Evolutionary conservation across 495 filamentous ascomycete genomes (phyloP).

Genomic region (Neurospora sp.): DNA sequence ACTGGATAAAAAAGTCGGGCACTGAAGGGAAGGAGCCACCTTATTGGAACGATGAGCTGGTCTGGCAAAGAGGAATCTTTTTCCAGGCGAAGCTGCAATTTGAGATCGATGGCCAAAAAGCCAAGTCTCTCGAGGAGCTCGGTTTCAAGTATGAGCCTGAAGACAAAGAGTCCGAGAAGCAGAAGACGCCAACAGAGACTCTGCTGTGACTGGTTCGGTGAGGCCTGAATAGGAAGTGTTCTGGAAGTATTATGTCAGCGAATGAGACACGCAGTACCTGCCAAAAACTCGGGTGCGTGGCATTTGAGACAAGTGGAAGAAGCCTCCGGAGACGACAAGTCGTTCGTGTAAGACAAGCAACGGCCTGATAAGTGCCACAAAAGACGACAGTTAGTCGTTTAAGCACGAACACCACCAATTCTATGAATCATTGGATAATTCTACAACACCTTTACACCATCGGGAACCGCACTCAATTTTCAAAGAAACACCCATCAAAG

Average conservation of each 20-base stretch:
- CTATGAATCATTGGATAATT: not conserved
- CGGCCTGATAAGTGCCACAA: not conserved
- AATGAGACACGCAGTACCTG: not conserved
- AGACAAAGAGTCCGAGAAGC: not conserved
- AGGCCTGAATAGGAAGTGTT: not conserved
- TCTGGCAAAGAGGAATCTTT: conserved; percentile 45
- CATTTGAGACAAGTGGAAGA: not conserved
- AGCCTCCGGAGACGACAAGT: not conserved
- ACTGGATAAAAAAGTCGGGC: conserved; percentile 44
- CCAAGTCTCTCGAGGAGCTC: conserved; percentile 32
- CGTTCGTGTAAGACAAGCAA: not conserved
- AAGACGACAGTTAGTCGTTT: not conserved
- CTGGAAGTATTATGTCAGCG: not conserved
- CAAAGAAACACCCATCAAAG: not conserved
- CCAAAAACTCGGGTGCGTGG: not conserved
- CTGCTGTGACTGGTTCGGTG: not conserved
- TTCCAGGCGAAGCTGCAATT: conserved; percentile 35
- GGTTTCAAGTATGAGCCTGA: conserved; percentile 28
- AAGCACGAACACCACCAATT: not conserved
- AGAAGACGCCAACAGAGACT: not conserved
- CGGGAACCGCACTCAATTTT: not conserved
- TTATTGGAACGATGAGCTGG: conserved; percentile 54
- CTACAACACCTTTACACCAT: not conserved
- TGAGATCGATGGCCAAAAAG: conserved; percentile 29
- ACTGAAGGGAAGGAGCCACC: conserved; percentile 49